A percentile compares a stretch with the other conserved stretches of the same genome.
These are phyloP conservation scores for Xylariaceae sp. DNA, from an alignment of 2,329 filamentous ascomycete genomes.

Conservation along the genomic window DNA sequence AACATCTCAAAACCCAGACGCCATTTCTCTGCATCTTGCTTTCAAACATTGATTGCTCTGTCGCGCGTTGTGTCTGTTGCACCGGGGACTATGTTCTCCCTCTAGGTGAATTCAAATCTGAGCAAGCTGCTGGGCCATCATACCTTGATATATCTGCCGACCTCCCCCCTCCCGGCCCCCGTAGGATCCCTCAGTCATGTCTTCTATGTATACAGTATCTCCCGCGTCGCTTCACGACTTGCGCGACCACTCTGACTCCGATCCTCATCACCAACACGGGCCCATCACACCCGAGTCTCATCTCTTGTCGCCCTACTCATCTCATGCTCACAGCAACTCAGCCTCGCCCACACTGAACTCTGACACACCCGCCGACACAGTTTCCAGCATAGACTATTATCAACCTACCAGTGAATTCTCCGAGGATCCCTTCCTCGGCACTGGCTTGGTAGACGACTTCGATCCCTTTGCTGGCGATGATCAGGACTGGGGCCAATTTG, in stretches of 20 bases:
- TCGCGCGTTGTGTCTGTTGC: slow-evolving; percentile 17
- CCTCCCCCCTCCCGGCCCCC: slow-evolving; percentile 22
- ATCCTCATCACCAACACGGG: slow-evolving; percentile 30
- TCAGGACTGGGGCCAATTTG: slow-evolving; percentile 10
- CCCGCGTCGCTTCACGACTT: slow-evolving; percentile 39
- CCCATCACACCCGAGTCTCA: slow-evolving; percentile 35
- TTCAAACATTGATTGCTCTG: slow-evolving; percentile 4
- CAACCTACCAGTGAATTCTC: slow-evolving; percentile 44
- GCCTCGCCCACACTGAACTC: slow-evolving; percentile 38
- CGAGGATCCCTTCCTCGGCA: slow-evolving; percentile 49
- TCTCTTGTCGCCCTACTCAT: slow-evolving; percentile 42
- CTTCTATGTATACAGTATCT: slow-evolving; percentile 41
- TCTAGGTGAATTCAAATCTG: slow-evolving; percentile 19
- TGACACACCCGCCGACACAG: slow-evolving; percentile 49
- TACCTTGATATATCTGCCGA: slow-evolving; percentile 31
- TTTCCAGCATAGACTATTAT: slow-evolving; percentile 44
- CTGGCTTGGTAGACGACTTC: no score
- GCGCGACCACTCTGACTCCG: slow-evolving; percentile 26
- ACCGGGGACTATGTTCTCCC: slow-evolving; percentile 24
- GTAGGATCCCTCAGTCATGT: slow-evolving; percentile 35
- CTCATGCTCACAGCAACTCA: slow-evolving; percentile 37
- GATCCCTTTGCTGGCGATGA: slow-evolving; percentile 25
- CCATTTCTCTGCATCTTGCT: slow-evolving; percentile 1
- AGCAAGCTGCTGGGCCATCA: slow-evolving; percentile 22
- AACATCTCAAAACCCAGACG: neutral